These are phyloP conservation scores for Aspergillus fijiensis DNA, from an alignment of 2,329 filamentous ascomycete species.

Conservation along the genomic window DNA sequence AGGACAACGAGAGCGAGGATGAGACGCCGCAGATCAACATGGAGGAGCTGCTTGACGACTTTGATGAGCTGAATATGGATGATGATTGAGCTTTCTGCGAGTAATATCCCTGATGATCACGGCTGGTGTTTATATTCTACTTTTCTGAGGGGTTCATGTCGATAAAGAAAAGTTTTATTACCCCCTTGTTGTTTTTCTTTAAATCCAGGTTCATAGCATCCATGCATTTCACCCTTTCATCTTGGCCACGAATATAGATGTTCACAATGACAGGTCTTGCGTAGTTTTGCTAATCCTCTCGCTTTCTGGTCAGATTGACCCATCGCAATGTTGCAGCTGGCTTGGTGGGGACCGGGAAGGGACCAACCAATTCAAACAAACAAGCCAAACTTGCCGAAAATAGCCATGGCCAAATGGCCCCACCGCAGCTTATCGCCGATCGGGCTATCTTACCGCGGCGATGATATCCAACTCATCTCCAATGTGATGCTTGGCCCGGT, in stretches of 20 bases:
- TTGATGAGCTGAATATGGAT: conserved; percentile 82
- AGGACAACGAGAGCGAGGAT: conserved; percentile 56
- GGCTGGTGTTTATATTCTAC: conserved; percentile 26
- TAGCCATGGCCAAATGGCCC: too few relatives aligned
- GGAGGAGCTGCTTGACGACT: conserved; percentile 84
- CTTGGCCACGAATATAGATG: background rate
- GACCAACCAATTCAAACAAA: too few relatives aligned
- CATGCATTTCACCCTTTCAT: background rate
- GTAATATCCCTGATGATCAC: conserved; percentile 30
- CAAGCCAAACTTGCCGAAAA: too few relatives aligned
- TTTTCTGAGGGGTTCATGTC: conserved; percentile 4
- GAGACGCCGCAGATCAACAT: conserved; percentile 70
- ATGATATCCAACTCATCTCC: too few relatives aligned
- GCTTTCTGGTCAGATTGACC: too few relatives aligned
- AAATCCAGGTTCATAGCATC: background rate
- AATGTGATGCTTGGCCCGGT: too few relatives aligned
- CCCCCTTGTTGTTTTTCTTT: background rate
- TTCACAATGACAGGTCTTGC: background rate
- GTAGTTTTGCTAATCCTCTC: too few relatives aligned
- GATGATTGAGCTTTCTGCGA: conserved; percentile 15
- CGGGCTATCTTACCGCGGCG: too few relatives aligned
- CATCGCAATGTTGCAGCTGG: too few relatives aligned
- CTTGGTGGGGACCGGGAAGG: too few relatives aligned
- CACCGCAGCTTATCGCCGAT: too few relatives aligned
- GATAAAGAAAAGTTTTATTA: background rate